Evolutionary conservation across 768 basidiomycete species (phyloP).

Genomic region (Trametes maxima): DNA sequence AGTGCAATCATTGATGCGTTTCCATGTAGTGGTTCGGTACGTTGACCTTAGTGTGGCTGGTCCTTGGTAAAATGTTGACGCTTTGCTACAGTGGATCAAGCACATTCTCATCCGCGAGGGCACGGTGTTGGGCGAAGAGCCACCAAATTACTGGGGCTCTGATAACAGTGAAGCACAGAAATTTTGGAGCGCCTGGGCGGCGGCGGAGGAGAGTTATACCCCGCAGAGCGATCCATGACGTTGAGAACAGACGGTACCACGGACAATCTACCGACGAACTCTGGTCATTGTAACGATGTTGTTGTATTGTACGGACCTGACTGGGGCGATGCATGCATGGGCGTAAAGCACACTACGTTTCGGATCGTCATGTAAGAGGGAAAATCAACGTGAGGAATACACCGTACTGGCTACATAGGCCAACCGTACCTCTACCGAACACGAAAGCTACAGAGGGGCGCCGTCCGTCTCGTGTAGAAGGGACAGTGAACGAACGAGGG

Average conservation of each 20-base stretch:
- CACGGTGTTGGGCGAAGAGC: slow-evolving; percentile 62
- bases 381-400: slow-evolving; percentile 2
- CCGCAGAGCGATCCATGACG: neutral
- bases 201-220: slow-evolving; percentile 50
- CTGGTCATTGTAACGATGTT: slow-evolving; percentile 10
- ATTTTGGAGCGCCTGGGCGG: slow-evolving; percentile 81
- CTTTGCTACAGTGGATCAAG: slow-evolving; percentile 57
- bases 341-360: slow-evolving; percentile 9
- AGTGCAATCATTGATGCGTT: slow-evolving; percentile 7
- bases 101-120: slow-evolving; percentile 81
- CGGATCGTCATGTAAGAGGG: neutral
- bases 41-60: slow-evolving; percentile 26
- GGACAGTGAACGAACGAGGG: slow-evolving; percentile 2
- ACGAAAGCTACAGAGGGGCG: slow-evolving; percentile 14
- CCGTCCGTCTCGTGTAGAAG: slow-evolving; percentile 1
- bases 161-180: slow-evolving; percentile 54
- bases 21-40: slow-evolving; percentile 62
- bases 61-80: slow-evolving; percentile 13
- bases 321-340: slow-evolving; percentile 4
- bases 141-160: slow-evolving; percentile 76
- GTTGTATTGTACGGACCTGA: slow-evolving; percentile 20
- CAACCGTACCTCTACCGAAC: slow-evolving; percentile 17
- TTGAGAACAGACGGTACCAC: neutral
- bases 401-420: slow-evolving; percentile 19
- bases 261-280: neutral